Evolutionary conservation across 176 grass and related monocot species (phyloP).

Genomic region (Raddia guianensis): DNA sequence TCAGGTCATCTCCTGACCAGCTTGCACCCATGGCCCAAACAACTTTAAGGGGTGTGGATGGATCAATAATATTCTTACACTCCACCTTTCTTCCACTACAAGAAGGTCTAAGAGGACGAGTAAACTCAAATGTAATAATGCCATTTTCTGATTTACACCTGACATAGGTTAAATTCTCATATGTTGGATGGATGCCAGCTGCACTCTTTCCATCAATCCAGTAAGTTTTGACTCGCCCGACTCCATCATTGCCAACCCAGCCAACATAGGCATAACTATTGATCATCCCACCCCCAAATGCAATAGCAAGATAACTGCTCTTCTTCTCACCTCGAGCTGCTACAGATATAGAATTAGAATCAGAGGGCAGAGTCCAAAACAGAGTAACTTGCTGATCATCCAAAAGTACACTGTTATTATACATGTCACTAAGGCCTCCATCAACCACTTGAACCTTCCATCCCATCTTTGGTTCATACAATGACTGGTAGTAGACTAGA

Average conservation of each 20-base stretch:
- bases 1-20: constrained; percentile 63
- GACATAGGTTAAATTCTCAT: constrained; percentile 71
- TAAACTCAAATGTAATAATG: constrained; percentile 85
- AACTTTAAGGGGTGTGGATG: constrained; percentile 73
- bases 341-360: constrained; percentile 77
- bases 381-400: constrained; percentile 81
- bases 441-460: constrained; percentile 93
- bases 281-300: constrained; percentile 66
- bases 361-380: constrained; percentile 66
- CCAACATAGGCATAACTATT: constrained; percentile 77
- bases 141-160: constrained; percentile 76
- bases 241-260: constrained; percentile 70
- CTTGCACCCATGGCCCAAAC: constrained; percentile 90
- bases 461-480: constrained; percentile 89
- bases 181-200: constrained; percentile 60
- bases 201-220: constrained; percentile 78
- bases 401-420: constrained; percentile 69
- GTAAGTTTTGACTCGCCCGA: constrained; percentile 67
- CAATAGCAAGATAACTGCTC: constrained; percentile 82
- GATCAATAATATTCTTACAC: constrained; percentile 85
- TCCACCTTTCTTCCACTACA: constrained; percentile 62
- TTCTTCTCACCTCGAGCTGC: constrained; percentile 71
- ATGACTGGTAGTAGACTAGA: constrained; percentile 86
- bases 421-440: constrained; percentile 90
- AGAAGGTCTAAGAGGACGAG: constrained; percentile 63